Evolutionary conservation across 2,329 filamentous ascomycete species (phyloP), one percentile per base, ranked within the genome.

Genomic region (Aurifilum marmelostoma): DNA sequence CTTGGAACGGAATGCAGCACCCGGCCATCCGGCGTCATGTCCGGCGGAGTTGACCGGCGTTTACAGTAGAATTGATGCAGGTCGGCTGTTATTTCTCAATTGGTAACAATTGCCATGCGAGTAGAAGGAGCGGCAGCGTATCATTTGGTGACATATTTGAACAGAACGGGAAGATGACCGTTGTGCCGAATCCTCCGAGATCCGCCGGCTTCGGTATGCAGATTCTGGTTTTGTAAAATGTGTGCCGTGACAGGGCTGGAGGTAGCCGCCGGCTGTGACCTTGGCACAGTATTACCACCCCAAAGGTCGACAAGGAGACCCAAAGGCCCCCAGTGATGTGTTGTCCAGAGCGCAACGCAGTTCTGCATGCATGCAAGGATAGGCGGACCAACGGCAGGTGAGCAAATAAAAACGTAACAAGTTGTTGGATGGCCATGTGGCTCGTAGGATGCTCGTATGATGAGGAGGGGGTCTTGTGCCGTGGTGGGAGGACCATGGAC

Each of bases 351-450:
- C 47, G 47, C 21, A 47, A n/a, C 43, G 66, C 21, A 65, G 32
- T 29, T 16, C 14, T 50, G 39, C 47, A 37, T 27, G 50, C 52
- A 39, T 6, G 14, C 16, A 41, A 41, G 24, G 43, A 47, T 27
- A 54, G 52, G 9, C 37, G 34, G 24, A 11, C 34, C 34, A 39
- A 32, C 62, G 54, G 60, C 56, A 64, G 32, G 67, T 69, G 52
- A 69, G 59, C 65, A 67, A 67, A 69, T 69, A 61, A 41, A 69
- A 64, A 69, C 65, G 68, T 69, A 69, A 67, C 52, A 58, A 32
- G 27, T 58, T 14, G 32, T 11, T 60, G 43, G 18, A n/a, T 29
- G 27, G 27, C 18, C 61, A 34, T 24, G 61, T 54, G 41, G 43
- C 39, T 47, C 24, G 60, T 21, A 32, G 27, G 61, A 37, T 52